A percentile compares a stretch with the other conserved stretches of the same genome.
Conservation (phyloP, 305 asterid genomes). For the Petunia hybrid region DNA sequence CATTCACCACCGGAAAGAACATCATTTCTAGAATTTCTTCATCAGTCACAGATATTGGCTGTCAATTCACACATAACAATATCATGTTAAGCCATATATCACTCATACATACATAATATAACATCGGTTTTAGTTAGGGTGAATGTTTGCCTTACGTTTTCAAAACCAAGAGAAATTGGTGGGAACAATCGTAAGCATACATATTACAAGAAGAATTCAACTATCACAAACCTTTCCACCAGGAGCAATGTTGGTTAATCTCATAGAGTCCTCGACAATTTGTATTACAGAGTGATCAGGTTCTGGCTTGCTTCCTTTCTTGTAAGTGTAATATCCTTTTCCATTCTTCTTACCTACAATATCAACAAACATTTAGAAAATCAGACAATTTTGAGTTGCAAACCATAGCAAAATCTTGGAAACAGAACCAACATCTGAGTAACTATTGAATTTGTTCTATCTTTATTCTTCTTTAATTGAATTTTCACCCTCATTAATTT, state of each 20-base stretch:
- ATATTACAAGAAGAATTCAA: background rate
- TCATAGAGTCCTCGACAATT: slow-evolving; percentile 37
- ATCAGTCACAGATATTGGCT: slow-evolving; percentile 36
- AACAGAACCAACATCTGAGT: background rate
- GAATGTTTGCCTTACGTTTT: background rate
- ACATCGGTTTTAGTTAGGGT: background rate
- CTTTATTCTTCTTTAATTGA: background rate
- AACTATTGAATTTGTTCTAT: background rate
- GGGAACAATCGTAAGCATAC: background rate
- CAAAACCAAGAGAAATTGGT: background rate
- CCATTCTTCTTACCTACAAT: slow-evolving; percentile 39
- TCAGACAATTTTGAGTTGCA: background rate
- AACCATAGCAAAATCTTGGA: background rate
- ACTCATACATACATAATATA: background rate
- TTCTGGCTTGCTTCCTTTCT: slow-evolving; percentile 38
- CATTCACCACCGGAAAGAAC: slow-evolving; percentile 65
- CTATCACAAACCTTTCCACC: slow-evolving; percentile 34
- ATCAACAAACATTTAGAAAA: background rate
- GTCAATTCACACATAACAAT: background rate
- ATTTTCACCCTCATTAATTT: background rate
- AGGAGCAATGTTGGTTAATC: slow-evolving; percentile 34
- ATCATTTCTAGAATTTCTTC: slow-evolving; percentile 61
- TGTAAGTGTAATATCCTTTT: slow-evolving; percentile 34
- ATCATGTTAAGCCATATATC: background rate
- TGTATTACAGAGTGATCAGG: slow-evolving; percentile 32